Conservation (phyloP, 805 yeast genomes). For the Wickerhamiella azymoides region DNA sequence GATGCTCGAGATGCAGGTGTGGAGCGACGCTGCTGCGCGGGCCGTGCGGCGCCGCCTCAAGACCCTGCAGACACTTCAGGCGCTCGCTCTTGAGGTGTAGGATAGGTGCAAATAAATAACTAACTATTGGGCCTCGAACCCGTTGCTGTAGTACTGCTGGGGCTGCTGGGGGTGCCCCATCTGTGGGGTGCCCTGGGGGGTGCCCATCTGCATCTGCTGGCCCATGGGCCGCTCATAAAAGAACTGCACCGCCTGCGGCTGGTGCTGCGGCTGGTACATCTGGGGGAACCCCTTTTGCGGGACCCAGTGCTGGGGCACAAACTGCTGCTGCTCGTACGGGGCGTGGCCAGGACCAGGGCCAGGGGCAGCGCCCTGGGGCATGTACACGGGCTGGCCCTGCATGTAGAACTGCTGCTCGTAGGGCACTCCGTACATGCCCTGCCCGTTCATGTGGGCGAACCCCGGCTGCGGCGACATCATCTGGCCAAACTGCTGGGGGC, state of each 20-base stretch:
- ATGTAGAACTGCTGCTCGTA: slow-evolving; percentile 2
- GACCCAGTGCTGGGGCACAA: background rate
- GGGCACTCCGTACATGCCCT: background rate
- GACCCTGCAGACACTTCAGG: background rate
- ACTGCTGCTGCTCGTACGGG: background rate
- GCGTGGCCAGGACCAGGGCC: too few relatives aligned
- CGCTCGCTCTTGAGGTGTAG: too few relatives aligned
- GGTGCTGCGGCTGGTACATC: background rate
- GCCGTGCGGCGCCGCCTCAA: background rate
- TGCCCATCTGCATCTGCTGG: background rate
- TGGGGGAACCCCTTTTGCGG: background rate
- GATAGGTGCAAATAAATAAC: slow-evolving; percentile 1
- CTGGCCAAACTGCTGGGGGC: background rate
- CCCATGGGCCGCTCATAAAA: background rate
- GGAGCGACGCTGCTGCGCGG: too few relatives aligned
- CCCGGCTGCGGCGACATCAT: background rate
- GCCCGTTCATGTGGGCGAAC: background rate
- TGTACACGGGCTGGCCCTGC: background rate
- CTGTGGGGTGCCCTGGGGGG: background rate
- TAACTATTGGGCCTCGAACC: background rate
- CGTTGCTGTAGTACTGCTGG: background rate
- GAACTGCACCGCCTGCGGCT: background rate
- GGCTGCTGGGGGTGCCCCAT: background rate
- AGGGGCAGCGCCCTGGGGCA: too few relatives aligned
- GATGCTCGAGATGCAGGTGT: too few relatives aligned